These are phyloP conservation scores for Corymbia maculata DNA, from an alignment of 345 rosid genomes.

Conservation along the genomic window DNA sequence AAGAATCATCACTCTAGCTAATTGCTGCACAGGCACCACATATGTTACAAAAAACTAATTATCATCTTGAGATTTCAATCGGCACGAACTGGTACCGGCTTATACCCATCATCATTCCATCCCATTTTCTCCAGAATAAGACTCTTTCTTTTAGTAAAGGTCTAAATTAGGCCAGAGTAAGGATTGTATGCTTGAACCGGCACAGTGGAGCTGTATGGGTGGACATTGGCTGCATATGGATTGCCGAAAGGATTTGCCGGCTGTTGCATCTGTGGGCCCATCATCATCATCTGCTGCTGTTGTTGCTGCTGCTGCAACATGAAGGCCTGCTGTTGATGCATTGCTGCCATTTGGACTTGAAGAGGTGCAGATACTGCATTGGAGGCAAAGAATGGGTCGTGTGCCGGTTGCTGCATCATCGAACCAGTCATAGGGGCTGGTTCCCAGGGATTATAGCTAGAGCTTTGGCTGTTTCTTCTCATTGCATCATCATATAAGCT, in stretches of 20 bases:
- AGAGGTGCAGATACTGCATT: slow-evolving; percentile 40
- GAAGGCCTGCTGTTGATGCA: slow-evolving; percentile 64
- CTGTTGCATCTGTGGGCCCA: slow-evolving; percentile 38
- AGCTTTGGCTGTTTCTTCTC: slow-evolving; percentile 60
- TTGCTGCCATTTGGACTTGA: slow-evolving; percentile 64
- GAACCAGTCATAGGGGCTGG: slow-evolving; percentile 27
- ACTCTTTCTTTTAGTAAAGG: neutral
- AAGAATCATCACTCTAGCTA: slow-evolving; percentile 1
- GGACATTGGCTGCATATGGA: slow-evolving; percentile 31
- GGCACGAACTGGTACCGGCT: neutral
- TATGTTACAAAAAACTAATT: slow-evolving; percentile 25
- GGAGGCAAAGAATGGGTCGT: slow-evolving; percentile 57
- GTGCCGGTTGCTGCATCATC: slow-evolving; percentile 47
- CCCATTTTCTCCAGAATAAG: neutral
- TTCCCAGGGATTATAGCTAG: slow-evolving; percentile 90
- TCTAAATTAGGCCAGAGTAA: slow-evolving; percentile 36
- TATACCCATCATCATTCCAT: neutral
- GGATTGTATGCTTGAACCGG: slow-evolving; percentile 62
- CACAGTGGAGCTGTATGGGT: slow-evolving; percentile 43
- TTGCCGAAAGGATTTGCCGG: slow-evolving; percentile 45
- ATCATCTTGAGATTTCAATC: neutral
- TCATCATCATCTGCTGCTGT: slow-evolving; percentile 59
- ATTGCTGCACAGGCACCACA: slow-evolving; percentile 40
- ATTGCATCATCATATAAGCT: slow-evolving; percentile 96
- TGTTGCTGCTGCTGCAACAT: slow-evolving; percentile 60